Base-by-base conservation (phyloP, 2,329 filamentous ascomycete genomes). In the Sporothrix mexicana region DNA sequence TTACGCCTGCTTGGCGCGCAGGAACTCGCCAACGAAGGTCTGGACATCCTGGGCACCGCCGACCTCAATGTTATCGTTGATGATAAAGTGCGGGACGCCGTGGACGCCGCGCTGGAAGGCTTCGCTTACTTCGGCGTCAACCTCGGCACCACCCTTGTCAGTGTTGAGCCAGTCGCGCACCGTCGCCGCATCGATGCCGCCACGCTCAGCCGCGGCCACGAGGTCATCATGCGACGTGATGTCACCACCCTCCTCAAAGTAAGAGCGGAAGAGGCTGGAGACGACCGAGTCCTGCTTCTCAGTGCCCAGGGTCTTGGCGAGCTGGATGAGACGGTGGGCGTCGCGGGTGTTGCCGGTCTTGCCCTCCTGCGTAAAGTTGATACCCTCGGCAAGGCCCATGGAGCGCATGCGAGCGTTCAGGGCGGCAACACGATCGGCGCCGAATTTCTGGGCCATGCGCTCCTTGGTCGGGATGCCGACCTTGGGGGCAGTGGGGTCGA, bases 271-370 rank as follows among this genome's bases (percentile, higher is more conserved):
- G 49, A 93, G 80, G 76, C 88, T 85, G 76, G 88, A 83, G 30
- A 92, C 85, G 13, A 93, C 85, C 67, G 82, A 82, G 49, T 86
- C 71, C 23, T 76, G 49, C 23, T 61, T 66, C 9, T 36, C 61
- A 36, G 41, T 41, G 55, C 53, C 72, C 72, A 82, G 79, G 79
- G 83, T 78, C 85, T 89, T 81, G 81, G 84, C 93, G 72, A 94
- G 85, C 82, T 94, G 89, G 61, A 95, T 86, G 74, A 95, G 79
- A 3, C 94, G 88, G 81, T 97, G 94, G 72, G 91, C 92, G 77
- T 97, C 92, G 23, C 93, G 85, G 20, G 93, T 95, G 78, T 91
- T 92, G 66, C 94, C 94, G 6, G 90, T 90, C 75, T 86, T 88
- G 71, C 93, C 92, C 13, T 88, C 87, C 75, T 91, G 92, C 25